phyloP scores from a whole-genome alignment of 139 green algal genomes.

The Coccomyxa sp. region DNA sequence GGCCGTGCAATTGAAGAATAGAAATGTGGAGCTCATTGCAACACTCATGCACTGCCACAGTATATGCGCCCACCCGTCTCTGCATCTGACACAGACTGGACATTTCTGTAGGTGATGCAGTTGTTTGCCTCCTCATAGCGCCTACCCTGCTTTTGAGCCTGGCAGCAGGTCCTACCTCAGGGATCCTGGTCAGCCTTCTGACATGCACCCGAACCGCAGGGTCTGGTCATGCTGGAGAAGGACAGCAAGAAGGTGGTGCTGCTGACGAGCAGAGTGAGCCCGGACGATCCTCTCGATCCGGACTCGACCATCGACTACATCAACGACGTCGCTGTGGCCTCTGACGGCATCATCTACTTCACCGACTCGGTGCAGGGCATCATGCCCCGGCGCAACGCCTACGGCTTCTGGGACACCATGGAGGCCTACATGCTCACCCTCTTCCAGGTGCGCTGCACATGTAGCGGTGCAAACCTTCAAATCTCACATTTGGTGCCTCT shows the following conservation, averaged over 20 bases:
- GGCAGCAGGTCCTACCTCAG: slow-evolving; percentile 2
- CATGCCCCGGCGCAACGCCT: slow-evolving; percentile 13
- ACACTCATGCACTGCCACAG: too few relatives aligned
- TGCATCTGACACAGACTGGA: neutral
- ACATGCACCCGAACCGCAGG: slow-evolving; percentile 16
- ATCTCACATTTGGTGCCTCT: too few relatives aligned
- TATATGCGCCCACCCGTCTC: too few relatives aligned
- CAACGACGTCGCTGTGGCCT: slow-evolving; percentile 48
- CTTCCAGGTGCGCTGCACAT: slow-evolving; percentile 20
- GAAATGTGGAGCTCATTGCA: too few relatives aligned
- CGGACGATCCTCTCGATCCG: neutral
- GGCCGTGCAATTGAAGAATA: too few relatives aligned
- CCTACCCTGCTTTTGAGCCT: neutral
- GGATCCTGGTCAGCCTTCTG: too few relatives aligned
- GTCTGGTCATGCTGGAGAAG: slow-evolving; percentile 30
- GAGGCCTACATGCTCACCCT: slow-evolving; percentile 21
- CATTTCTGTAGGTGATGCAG: neutral
- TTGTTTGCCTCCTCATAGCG: neutral
- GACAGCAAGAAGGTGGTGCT: slow-evolving; percentile 4
- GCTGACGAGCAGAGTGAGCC: slow-evolving; percentile 17
- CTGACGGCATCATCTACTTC: slow-evolving; percentile 51
- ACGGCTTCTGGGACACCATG: slow-evolving; percentile 32
- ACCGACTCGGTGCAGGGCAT: slow-evolving; percentile 24
- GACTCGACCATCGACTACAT: slow-evolving; percentile 38
- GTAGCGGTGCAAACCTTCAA: too few relatives aligned